Conservation (phyloP, 139 green algal genomes). For the Coelastrella sp. region DNA sequence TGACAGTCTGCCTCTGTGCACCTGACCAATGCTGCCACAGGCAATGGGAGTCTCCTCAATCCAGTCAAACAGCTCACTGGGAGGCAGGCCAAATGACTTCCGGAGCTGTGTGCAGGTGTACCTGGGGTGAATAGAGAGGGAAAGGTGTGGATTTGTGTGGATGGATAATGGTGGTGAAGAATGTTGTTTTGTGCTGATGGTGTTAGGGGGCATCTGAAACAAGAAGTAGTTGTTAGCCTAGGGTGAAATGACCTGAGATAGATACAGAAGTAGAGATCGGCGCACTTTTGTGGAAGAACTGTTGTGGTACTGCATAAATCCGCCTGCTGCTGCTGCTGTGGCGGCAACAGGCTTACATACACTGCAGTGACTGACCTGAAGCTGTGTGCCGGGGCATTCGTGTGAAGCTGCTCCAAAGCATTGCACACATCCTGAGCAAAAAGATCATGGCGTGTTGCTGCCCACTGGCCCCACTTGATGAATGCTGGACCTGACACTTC, state of each 20-base stretch:
- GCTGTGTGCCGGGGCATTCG: conserved; percentile 70
- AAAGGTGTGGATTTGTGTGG: too few relatives aligned
- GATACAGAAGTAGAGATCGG: too few relatives aligned
- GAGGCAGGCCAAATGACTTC: conserved; percentile 77
- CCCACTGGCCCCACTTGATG: conserved; percentile 82
- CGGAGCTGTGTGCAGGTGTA: conserved; percentile 67
- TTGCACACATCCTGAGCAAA: conserved; percentile 90
- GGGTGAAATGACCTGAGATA: too few relatives aligned
- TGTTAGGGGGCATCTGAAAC: too few relatives aligned
- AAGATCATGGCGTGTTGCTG: conserved; percentile 93
- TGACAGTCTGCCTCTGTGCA: conserved; percentile 84
- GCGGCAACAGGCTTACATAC: too few relatives aligned
- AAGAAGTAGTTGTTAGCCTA: too few relatives aligned
- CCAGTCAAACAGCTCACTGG: conserved; percentile 88
- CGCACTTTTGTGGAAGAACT: too few relatives aligned
- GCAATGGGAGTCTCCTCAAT: conserved; percentile 91
- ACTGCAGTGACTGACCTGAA: conserved; percentile 33
- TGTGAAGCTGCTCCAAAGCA: conserved; percentile 89
- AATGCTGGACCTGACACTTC: conserved; percentile 50
- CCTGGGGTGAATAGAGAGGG: conserved; percentile 29
- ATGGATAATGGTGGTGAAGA: too few relatives aligned
- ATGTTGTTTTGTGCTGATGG: too few relatives aligned
- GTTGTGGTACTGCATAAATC: too few relatives aligned
- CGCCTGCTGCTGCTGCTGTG: too few relatives aligned
- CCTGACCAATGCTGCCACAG: conserved; percentile 93